phyloP scores from a whole-genome alignment of 257 asterid genomes.

The Solanum tacnaense region DNA sequence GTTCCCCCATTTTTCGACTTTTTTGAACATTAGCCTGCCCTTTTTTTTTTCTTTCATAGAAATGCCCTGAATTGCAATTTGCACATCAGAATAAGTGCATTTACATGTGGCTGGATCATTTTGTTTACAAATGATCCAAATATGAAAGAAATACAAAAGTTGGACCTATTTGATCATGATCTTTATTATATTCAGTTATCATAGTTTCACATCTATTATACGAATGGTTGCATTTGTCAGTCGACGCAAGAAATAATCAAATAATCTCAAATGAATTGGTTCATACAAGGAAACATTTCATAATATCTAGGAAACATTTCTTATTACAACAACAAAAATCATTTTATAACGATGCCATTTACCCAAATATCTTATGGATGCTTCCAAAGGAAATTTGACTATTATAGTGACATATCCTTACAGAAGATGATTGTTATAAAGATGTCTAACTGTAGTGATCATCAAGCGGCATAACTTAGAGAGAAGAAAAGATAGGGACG shows the following conservation, averaged over 20 bases:
- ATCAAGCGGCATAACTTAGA: slow-evolving; percentile 7
- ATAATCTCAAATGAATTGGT: not conserved
- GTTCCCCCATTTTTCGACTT: not conserved
- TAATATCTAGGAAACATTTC: not conserved
- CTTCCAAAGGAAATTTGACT: not conserved
- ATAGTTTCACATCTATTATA: not conserved
- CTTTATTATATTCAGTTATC: too few species aligned
- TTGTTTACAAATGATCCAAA: not conserved
- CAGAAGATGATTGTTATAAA: not conserved
- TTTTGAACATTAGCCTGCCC: not conserved
- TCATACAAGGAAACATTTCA: not conserved
- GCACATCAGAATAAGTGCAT: not conserved
- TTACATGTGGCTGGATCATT: not conserved
- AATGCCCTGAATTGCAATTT: not conserved
- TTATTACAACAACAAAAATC: not conserved
- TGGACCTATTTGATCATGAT: not conserved
- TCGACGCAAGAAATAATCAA: not conserved
- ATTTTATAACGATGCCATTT: not conserved
- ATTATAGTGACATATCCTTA: not conserved
- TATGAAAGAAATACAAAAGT: not conserved
- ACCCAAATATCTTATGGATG: not conserved
- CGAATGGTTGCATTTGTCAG: not conserved
- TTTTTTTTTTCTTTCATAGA: not conserved
- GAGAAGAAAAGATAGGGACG: slow-evolving; percentile 54
- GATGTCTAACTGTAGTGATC: not conserved